Evolutionary conservation across 345 rosid genomes (phyloP), one percentile per base, ranked within the genome.

Genomic region (Odontarrhena argentea): DNA sequence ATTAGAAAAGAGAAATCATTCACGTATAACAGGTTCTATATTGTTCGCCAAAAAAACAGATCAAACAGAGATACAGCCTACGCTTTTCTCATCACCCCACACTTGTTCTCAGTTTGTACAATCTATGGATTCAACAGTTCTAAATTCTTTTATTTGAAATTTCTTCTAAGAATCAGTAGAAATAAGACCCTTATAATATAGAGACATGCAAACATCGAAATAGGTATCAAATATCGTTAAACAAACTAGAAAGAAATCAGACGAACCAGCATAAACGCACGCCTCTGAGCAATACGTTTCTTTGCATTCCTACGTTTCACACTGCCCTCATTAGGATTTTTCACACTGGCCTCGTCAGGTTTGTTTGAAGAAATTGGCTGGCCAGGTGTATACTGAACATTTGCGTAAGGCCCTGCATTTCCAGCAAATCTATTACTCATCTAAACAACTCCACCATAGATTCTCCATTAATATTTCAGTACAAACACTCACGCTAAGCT

Each of bases 361-460:
- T 82, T 85, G 74, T 79, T 92, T 6, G 86, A 81, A 69, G 77
- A 79, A 61, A 92, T 86, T 9, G 96, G 91, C 79, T 87, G 60
- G 9, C 96, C 97, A 0, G 91, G 88, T 1, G 82, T 86, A 74
- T 86, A 83, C 55, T 74, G 82, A 45, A 87, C 87, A 86, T 91
- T 89, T 37, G 93, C 92, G 82, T 82, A 85, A 0, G 98, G 96
- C 15, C 96, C 96, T 87, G 82, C 82, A 86, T 51, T 73, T 34
- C 32, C 40, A 32, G 22, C 22, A 60, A 36, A 43, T 63, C 34
- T 45, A 48, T 26, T 32, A 32, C 35, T 68, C 59, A 68, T 32
- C 65, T 7, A 22, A 36, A 3, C 9, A 51, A n/a, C 13, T 3
- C 44, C 44, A 68, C 68, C 15, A 8, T 8, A 55, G 54, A 37